Conservation (phyloP, 2,329 filamentous ascomycete genomes). For the Exophiala sp. region DNA sequence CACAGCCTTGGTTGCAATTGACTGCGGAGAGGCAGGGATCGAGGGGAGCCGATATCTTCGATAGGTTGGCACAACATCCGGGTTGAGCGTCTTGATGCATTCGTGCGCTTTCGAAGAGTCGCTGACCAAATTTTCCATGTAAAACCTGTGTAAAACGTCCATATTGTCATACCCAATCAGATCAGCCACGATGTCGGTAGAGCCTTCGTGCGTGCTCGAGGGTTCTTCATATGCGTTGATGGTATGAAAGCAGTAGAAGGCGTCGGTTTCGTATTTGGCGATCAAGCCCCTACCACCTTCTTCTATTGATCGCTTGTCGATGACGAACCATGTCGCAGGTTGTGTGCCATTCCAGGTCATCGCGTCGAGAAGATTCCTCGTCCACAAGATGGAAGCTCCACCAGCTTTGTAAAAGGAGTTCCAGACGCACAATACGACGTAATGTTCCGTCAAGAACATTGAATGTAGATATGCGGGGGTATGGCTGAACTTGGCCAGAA, state of each 20-base stretch:
- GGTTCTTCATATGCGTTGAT: constrained; percentile 72
- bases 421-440: constrained; percentile 71
- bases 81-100: constrained; percentile 42
- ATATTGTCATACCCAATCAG: constrained; percentile 60
- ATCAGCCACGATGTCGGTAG: constrained; percentile 63
- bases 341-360: constrained; percentile 60
- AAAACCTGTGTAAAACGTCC: constrained; percentile 64
- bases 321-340: constrained; percentile 66
- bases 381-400: constrained; percentile 61
- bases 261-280: constrained; percentile 62
- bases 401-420: constrained; percentile 57
- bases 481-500: constrained; percentile 63
- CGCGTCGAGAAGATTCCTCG: constrained; percentile 65
- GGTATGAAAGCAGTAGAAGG: constrained; percentile 76
- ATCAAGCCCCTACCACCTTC: constrained; percentile 61
- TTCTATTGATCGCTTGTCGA: constrained; percentile 55
- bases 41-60: constrained; percentile 38
- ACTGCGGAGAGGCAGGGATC: constrained; percentile 29
- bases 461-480: constrained; percentile 76
- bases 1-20: constrained; percentile 17
- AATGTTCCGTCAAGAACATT: constrained; percentile 68
- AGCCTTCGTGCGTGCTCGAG: constrained; percentile 34
- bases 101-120: constrained; percentile 48
- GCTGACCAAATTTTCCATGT: constrained; percentile 66
- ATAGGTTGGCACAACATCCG: constrained; percentile 26